Evolutionary conservation across 2,329 filamentous ascomycete species (phyloP).

Genomic region (Paradendryphiella salina): DNA sequence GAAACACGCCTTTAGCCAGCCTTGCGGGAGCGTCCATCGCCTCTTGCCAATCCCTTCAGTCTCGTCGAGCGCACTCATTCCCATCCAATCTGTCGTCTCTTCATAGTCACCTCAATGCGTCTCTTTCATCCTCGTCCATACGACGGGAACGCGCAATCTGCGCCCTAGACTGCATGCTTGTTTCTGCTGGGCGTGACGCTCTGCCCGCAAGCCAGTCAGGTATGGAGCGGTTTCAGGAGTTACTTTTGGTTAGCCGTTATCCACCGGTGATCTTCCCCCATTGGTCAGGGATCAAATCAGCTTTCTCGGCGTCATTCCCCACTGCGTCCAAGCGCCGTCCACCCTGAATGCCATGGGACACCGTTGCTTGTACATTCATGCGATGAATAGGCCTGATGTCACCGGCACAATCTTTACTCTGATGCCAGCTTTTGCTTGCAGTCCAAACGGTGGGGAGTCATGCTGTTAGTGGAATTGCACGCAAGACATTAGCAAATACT

Average conservation of each 20-base stretch:
- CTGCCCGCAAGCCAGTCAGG: constrained; percentile 31
- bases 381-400: constrained; percentile 31
- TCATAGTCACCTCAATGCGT: constrained; percentile 1
- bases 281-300: constrained; percentile 37
- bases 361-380: constrained; percentile 38
- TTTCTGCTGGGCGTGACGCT: constrained; percentile 39
- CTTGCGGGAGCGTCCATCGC: constrained; percentile 25
- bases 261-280: constrained; percentile 30
- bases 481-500: not conserved
- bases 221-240: constrained; percentile 41
- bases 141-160: constrained; percentile 11
- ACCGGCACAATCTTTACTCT: constrained; percentile 27
- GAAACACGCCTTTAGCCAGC: constrained; percentile 37
- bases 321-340: constrained; percentile 38
- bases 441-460: constrained; percentile 8
- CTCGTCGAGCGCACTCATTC: constrained; percentile 3
- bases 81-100: constrained; percentile 13
- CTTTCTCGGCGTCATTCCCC: constrained; percentile 23
- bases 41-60: constrained; percentile 14
- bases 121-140: constrained; percentile 11
- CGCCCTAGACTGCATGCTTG: constrained; percentile 6
- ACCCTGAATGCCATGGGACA: constrained; percentile 22
- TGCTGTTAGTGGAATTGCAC: constrained; percentile 7
- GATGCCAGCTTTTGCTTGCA: constrained; percentile 12
- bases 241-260: constrained; percentile 37